Evolutionary conservation across 345 rosid species (phyloP), one percentile per base, ranked within the genome.

Genomic region (Barbarea vulgaris): DNA sequence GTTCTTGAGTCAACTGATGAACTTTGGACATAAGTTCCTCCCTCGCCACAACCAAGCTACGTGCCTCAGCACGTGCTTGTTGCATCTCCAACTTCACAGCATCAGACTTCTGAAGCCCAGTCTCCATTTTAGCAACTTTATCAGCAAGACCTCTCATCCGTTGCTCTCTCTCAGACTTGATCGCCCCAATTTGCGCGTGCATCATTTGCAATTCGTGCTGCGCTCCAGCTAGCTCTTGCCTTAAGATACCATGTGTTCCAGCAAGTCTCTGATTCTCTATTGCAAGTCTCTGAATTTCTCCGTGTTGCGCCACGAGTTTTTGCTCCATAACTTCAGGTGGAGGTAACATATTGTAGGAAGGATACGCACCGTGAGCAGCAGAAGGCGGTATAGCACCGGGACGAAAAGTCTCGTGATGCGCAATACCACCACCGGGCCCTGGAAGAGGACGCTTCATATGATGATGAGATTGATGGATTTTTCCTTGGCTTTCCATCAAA

Each of bases 201-300:
- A 90, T 73, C 52, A 89, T 85, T 84, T 90, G 97, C 84, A 92
- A 78, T 69, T 95, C 99, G 66, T 90, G 99, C 77, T 95, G 97
- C 0, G 99, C 91, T 6, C 91, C 89, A 42, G 90, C 96, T 76
- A 92, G 87, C 66, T 89, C 99, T 56, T 90, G 94, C 58, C 99
- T 85, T 74, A 90, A 75, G 59, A 70, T 84, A 66, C 91, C 91
- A 15, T 95, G 96, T 0, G 98, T 87, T 9, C 85, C 84, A 62
- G 89, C 97, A 25, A 95, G 90, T 74, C 99, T 83, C 81, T 90
- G 93, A 69, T 95, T 95, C 81, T 92, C 98, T 5, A 92, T 84
- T 4, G 89, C 99, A 61, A 95, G 93, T 69, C 85, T 85, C 73
- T 92, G 96, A 86, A 92, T 88, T 87, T 92, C 98, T 74, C 77